phyloP scores from a whole-genome alignment of 805 yeast species.

The Wickerhamiella occidentalis region DNA sequence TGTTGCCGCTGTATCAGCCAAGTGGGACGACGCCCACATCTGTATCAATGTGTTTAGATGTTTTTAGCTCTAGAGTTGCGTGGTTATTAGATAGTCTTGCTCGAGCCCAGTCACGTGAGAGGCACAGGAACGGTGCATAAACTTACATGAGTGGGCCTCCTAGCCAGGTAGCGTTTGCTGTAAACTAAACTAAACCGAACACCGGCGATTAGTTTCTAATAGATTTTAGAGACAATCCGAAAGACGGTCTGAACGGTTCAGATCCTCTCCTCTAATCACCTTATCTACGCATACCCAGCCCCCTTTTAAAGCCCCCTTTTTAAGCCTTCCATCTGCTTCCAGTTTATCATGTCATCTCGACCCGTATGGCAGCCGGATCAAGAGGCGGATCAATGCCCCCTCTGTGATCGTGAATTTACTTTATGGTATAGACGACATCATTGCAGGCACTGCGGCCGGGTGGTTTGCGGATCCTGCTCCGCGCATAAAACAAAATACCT shows the following conservation, averaged over 20 bases:
- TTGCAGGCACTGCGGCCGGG: conserved; percentile 63
- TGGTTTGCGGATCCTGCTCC: conserved; percentile 65
- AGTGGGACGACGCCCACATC: not conserved
- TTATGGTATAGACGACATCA: conserved; percentile 68
- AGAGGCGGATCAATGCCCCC: conserved; percentile 39
- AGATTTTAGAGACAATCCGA: no score
- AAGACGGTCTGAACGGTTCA: no score
- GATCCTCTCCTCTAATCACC: no score
- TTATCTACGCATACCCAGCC: not conserved
- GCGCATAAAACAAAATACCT: conserved; percentile 40
- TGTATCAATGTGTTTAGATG: not conserved
- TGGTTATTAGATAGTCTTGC: not conserved
- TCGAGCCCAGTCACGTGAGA: not conserved
- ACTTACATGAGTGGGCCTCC: not conserved
- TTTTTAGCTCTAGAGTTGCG: not conserved
- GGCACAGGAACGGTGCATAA: not conserved
- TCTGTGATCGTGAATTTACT: conserved; percentile 43
- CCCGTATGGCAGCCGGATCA: conserved; percentile 66
- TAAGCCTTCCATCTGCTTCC: no score
- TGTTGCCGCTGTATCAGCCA: not conserved
- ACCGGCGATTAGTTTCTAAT: no score
- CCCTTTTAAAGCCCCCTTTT: not conserved
- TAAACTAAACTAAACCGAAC: no score
- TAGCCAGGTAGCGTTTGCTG: no score
- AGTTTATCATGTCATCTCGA: conserved; percentile 11